Base-by-base conservation (phyloP, 306 rosid genomes). In the Cotoneaster glaucophyllus region DNA sequence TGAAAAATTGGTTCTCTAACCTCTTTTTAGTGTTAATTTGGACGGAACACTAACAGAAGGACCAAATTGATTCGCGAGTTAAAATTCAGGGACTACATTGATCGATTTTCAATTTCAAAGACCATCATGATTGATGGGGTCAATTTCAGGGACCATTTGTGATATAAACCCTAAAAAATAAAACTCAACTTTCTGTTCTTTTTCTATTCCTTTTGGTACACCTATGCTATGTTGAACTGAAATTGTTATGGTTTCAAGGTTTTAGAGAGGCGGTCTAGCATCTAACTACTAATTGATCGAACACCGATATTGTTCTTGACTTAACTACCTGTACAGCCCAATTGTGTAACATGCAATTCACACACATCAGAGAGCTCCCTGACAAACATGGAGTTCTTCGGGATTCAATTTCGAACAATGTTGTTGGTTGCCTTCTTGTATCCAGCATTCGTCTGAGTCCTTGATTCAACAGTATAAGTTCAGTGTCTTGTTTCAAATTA, bases 381-480 rank as follows among this genome's bases (percentile, higher is more conserved):
- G 44, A 21, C 22, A 44, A 28, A 26, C 59, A 74, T 74, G 77
- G 66, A 74, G 32, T 62, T 22, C 43, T 74, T 8, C 22, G 21
- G 69, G 75, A 67, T 84, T 87, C 90, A 65, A 77, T 65, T 84
- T 87, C 87, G 78, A 79, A 58, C 80, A 63, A 45, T 4, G 44
- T 18, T 84, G 61, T 77, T 87, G 69, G 56, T 85, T 66, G 81
- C 82, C 74, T 80, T 88, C 77, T 68, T 80, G 50, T 82, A 65
- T 75, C 87, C 88, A 3, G 75, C 78, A 17, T 19, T 54, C 57
- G 88, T 80, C n/a, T 69, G 74, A 85, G 1, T 80, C 88, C 72
- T 78, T 81, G 85, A 88, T 87, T 74, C 94, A 90, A 54, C 91
- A 86, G 65, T 88, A 88, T 76, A 78, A 86, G 58, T 88, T 93